phyloP scores from a whole-genome alignment of 2,329 filamentous ascomycete species.

The Graphilbum sp. region DNA sequence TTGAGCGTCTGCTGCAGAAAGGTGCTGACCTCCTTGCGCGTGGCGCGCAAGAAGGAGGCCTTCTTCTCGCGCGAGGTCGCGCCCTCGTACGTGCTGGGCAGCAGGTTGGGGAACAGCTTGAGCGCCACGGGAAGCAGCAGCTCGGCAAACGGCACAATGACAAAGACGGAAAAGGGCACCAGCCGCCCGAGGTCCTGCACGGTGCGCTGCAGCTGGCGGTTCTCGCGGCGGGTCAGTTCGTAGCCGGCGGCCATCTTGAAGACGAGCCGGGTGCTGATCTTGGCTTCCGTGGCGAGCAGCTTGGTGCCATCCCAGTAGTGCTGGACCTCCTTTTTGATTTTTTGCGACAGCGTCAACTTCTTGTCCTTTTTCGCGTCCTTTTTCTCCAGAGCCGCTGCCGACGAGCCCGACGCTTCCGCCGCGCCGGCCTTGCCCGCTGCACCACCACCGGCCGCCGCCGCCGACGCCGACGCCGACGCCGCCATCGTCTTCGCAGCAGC shows the following conservation, averaged over 20 bases:
- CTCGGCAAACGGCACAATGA: conserved; percentile 94
- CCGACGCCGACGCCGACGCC: too few species aligned
- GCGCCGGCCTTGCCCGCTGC: too few species aligned
- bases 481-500: background rate
- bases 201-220: conserved; percentile 81
- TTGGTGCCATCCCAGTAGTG: conserved; percentile 99
- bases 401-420: too few species aligned
- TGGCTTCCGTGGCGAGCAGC: conserved; percentile 78
- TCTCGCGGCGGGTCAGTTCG: conserved; percentile 84
- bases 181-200: conserved; percentile 85
- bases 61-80: conserved; percentile 85
- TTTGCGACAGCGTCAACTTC: conserved; percentile 79
- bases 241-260: conserved; percentile 97
- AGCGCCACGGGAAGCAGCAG: conserved; percentile 80
- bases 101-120: conserved; percentile 90
- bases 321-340: conserved; percentile 81
- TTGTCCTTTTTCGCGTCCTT: conserved; percentile 47
- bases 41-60: conserved; percentile 62
- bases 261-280: conserved; percentile 78
- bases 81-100: conserved; percentile 92
- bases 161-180: conserved; percentile 90
- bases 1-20: conserved; percentile 80
- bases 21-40: conserved; percentile 80
- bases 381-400: conserved; percentile 35
- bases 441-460: too few species aligned